Base-by-base conservation (phyloP, 768 basidiomycete species). In the Austroboletus eburneus region DNA sequence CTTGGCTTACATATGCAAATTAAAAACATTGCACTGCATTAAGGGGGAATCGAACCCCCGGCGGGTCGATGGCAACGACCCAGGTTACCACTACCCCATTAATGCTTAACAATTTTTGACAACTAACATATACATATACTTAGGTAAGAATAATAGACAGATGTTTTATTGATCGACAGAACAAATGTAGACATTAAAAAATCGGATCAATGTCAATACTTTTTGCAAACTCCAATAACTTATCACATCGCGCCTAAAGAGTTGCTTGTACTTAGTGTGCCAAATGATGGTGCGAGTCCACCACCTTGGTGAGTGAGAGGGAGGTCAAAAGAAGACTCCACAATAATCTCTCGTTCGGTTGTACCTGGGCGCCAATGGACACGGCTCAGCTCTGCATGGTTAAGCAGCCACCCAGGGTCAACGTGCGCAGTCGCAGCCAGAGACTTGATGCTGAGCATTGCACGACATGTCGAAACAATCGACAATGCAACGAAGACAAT, bases 41-140 rank as follows among this genome's bases (percentile, higher is more conserved):
- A 84, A 84, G 81, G 51, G 83, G 82, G 83, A 85, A 85, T 85
- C 81, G 82, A 85, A 85, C 83, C 81, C 83, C 81, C 83, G 83
- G 83, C 83, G 83, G 83, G 81, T 85, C 83, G 81, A 80, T 77
- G 76, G 75, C 76, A 78, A 78, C 75, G 74, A 78, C 76, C 77
- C 75, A 77, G 76, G 76, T 78, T 76, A 78, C 74, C 76, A 77
- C 76, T 77, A 78, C 77, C 74, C 76, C 74, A 78, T 75, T 77
- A 72, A 77, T 77, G 75, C 72, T 16, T 7, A 17, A 13, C 34
- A 13, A 34, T 34, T 34, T 5, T 34, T 5, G 5, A 27, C 27
- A 27, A 27, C n/a, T 27, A 27, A 27, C 27, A 27, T 6, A 27
- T 27, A n/a, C n/a, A n/a, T n/a, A n/a, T n/a, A n/a, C n/a, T n/a